Percentiles rank a stretch among this genome's conserved stretches.
These are phyloP conservation scores for Bocquillonia castaneifolia DNA, from an alignment of 441 rosid species.

Conservation along the genomic window DNA sequence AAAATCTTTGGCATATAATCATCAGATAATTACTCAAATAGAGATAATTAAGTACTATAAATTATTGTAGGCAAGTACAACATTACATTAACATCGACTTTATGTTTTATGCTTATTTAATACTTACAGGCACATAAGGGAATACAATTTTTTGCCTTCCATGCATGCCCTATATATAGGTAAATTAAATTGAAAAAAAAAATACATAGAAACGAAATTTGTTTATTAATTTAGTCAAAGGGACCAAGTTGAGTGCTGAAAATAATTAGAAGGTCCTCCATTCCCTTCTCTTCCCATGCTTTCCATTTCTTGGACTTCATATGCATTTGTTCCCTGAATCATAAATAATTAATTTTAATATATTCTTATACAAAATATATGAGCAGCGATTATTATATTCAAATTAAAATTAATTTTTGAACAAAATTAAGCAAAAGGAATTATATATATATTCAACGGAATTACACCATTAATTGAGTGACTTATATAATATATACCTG, in stretches of 20 bases:
- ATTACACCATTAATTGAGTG: no score
- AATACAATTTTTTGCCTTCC: neutral
- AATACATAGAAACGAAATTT: neutral
- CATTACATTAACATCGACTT: constrained; percentile 7
- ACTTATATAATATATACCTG: constrained; percentile 33
- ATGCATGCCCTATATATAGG: neutral
- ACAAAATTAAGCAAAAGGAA: neutral
- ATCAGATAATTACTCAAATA: neutral
- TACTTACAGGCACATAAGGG: neutral
- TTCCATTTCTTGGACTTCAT: constrained; percentile 28
- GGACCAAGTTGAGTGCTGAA: constrained; percentile 26
- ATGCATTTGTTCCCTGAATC: constrained; percentile 29
- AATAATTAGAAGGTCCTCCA: constrained; percentile 23
- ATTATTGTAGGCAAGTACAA: neutral
- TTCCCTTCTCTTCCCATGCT: constrained; percentile 25
- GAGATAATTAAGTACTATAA: neutral
- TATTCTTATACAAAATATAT: no score
- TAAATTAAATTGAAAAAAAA: neutral
- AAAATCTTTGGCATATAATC: neutral
- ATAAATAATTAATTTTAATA: neutral
- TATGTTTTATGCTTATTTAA: neutral
- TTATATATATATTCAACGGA: neutral
- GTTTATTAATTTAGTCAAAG: constrained; percentile 13
- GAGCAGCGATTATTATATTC: no score
- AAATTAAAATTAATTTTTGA: neutral